Conservation (phyloP, 805 yeast genomes). For the Candida ipomoeae region DNA sequence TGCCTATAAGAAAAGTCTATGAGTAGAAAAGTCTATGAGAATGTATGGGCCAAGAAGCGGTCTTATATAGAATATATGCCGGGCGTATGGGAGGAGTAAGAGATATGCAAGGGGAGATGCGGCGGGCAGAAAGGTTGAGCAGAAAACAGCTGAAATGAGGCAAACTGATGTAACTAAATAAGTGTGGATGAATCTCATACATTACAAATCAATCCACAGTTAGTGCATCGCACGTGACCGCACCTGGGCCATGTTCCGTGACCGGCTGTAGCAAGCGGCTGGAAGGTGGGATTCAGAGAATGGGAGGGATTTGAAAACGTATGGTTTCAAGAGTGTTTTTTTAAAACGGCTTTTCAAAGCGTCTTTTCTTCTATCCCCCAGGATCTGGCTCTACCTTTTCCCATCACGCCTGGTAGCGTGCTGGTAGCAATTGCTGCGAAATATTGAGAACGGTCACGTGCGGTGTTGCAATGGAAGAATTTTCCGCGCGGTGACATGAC, state of each 20-base stretch:
- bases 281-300: not conserved
- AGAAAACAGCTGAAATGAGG: not conserved
- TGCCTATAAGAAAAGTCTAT: not conserved
- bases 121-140: not conserved
- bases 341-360: no score
- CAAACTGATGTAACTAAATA: not conserved
- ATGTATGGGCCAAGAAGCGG: not conserved
- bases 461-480: conserved; percentile 20
- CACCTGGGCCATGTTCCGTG: not conserved
- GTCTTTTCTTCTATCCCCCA: no score
- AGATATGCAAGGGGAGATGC: not conserved
- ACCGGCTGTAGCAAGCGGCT: not conserved
- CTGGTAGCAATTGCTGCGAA: conserved; percentile 15
- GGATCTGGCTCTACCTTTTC: no score
- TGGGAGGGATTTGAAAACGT: not conserved
- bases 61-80: not conserved
- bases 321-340: no score
- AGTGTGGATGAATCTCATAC: conserved; percentile 2
- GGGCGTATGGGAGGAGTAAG: not conserved
- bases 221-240: conserved; percentile 22
- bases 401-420: not conserved
- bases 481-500: not conserved
- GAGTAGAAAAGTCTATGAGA: not conserved
- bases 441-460: conserved; percentile 23
- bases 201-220: conserved; percentile 20